Percentiles rank a stretch among this genome's conserved stretches.
Evolutionary conservation across 805 yeast species (phyloP).

Genomic region (Candida nitratophila): DNA sequence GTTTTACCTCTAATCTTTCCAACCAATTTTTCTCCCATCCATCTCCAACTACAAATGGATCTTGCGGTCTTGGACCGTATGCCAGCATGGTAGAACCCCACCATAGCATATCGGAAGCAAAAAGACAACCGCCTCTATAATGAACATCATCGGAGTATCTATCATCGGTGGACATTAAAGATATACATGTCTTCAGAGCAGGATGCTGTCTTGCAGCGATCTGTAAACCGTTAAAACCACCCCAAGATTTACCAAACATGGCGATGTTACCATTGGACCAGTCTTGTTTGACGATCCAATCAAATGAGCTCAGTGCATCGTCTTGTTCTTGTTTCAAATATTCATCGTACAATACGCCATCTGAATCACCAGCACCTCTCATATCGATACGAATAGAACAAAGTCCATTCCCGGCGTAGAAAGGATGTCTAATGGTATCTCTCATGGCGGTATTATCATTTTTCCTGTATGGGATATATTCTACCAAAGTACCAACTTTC

Average conservation of each 20-base stretch:
- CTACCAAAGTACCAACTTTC: slow-evolving; percentile 33
- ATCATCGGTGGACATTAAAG: slow-evolving; percentile 41
- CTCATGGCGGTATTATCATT: slow-evolving; percentile 37
- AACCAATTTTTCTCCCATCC: slow-evolving; percentile 36
- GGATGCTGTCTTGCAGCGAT: slow-evolving; percentile 41
- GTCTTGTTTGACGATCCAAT: slow-evolving; percentile 31
- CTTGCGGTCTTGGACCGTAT: slow-evolving; percentile 40
- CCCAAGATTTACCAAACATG: slow-evolving; percentile 45
- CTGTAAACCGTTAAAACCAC: slow-evolving; percentile 40
- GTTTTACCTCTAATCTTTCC: slow-evolving; percentile 29
- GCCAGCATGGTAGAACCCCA: slow-evolving; percentile 43
- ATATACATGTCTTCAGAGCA: slow-evolving; percentile 34
- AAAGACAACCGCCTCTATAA: slow-evolving; percentile 38
- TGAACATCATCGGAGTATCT: slow-evolving; percentile 43
- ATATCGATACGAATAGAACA: slow-evolving; percentile 39
- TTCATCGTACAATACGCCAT: slow-evolving; percentile 33
- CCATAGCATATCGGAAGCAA: slow-evolving; percentile 42
- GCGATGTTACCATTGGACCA: slow-evolving; percentile 42
- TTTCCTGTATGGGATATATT: slow-evolving; percentile 40
- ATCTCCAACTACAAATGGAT: slow-evolving; percentile 32
- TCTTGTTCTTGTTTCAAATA: slow-evolving; percentile 37
- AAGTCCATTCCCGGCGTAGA: slow-evolving; percentile 39
- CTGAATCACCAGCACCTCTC: slow-evolving; percentile 40
- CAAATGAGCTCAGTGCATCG: slow-evolving; percentile 35
- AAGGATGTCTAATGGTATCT: slow-evolving; percentile 39